Conservation (phyloP, 257 asterid genomes). For the Nicotiana tomentosiformis region DNA sequence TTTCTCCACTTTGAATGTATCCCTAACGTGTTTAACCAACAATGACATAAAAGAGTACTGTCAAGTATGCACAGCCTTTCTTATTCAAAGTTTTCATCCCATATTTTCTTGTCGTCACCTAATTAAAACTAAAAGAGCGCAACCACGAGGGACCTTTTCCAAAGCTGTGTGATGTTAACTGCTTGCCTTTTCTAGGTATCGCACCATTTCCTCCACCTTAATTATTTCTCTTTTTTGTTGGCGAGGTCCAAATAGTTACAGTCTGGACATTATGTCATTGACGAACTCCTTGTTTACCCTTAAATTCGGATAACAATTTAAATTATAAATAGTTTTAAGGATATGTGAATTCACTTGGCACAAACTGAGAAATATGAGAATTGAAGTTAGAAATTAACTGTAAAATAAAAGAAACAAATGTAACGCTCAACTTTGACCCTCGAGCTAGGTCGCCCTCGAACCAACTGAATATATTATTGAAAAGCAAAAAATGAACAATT, state of each 20-base stretch:
- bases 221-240: not conserved
- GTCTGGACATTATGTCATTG: not conserved
- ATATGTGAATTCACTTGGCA: too few relatives aligned
- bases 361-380: too few relatives aligned
- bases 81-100: constrained; percentile 14
- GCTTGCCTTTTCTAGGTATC: constrained; percentile 14
- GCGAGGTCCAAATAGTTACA: not conserved
- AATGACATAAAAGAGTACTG: constrained; percentile 2
- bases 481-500: too few relatives aligned
- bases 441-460: too few relatives aligned
- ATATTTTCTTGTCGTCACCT: not conserved
- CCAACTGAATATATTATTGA: too few relatives aligned
- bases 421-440: too few relatives aligned
- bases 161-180: constrained; percentile 18
- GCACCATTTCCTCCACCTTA: not conserved
- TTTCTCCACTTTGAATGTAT: constrained; percentile 8
- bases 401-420: too few relatives aligned
- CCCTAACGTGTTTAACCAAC: constrained; percentile 27
- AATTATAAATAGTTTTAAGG: too few relatives aligned
- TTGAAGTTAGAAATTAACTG: too few relatives aligned
- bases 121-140: constrained; percentile 6
- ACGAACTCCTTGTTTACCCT: not conserved
- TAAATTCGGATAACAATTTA: too few relatives aligned
- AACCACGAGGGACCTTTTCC: not conserved
- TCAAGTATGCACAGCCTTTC: constrained; percentile 14